These are phyloP conservation scores for Colletotrichum sp. DNA, from an alignment of 2,329 filamentous ascomycete genomes.

Conservation along the genomic window DNA sequence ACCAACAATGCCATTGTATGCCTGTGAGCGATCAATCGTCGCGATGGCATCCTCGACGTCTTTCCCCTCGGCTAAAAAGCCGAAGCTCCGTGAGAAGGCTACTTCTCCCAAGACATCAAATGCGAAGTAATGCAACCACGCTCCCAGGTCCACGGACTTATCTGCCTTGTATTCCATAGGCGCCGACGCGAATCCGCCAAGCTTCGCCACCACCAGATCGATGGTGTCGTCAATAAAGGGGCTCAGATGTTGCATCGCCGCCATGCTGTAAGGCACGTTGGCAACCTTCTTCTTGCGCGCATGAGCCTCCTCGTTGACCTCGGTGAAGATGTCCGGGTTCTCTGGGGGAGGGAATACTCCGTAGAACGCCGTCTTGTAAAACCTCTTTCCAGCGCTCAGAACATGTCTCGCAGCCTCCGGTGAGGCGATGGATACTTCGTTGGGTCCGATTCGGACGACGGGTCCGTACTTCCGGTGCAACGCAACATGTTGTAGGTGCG, in stretches of 20 bases:
- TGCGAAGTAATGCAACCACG: slow-evolving; percentile 42
- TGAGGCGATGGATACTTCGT: slow-evolving; percentile 40
- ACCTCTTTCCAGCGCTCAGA: slow-evolving; percentile 54
- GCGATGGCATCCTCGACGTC: slow-evolving; percentile 46
- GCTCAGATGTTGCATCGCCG: slow-evolving; percentile 55
- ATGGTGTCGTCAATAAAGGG: slow-evolving; percentile 58
- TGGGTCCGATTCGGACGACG: slow-evolving; percentile 35
- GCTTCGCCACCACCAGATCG: slow-evolving; percentile 45
- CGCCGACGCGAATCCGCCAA: slow-evolving; percentile 40
- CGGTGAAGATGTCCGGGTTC: slow-evolving; percentile 64
- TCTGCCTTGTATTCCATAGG: background rate
- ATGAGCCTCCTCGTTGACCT: slow-evolving; percentile 58
- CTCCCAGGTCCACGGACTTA: slow-evolving; percentile 47
- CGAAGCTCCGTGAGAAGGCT: slow-evolving; percentile 55
- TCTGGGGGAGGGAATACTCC: slow-evolving; percentile 59
- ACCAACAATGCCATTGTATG: slow-evolving; percentile 57
- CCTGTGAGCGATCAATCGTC: slow-evolving; percentile 56
- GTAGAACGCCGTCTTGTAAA: slow-evolving; percentile 59
- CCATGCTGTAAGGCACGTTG: slow-evolving; percentile 58
- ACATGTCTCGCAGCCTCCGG: slow-evolving; percentile 37
- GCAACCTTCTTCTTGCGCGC: slow-evolving; percentile 59
- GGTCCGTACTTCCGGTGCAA: slow-evolving; percentile 39
- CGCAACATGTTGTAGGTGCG: slow-evolving; percentile 46
- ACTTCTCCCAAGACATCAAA: slow-evolving; percentile 56
- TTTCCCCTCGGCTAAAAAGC: slow-evolving; percentile 52